Evolutionary conservation across 306 rosid species (phyloP).

Genomic region (Corylus americana): DNA sequence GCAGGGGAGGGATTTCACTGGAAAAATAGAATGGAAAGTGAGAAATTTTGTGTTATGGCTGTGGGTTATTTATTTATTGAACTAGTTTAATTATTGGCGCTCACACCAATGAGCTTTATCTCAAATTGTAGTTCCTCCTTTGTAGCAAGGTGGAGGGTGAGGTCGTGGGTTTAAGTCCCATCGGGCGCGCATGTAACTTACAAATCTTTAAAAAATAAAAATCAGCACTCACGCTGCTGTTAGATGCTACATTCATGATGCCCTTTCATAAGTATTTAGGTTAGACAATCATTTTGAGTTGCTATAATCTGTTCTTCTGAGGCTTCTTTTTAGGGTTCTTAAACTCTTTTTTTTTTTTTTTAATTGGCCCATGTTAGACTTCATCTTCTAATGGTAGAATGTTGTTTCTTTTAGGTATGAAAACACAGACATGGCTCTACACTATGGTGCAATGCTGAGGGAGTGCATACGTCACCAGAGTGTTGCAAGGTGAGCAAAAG

Average conservation of each 20-base stretch:
- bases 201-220: too few species aligned
- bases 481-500: slow-evolving; percentile 79
- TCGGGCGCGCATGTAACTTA: too few species aligned
- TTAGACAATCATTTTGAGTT: background rate
- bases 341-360: slow-evolving; percentile 24
- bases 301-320: background rate
- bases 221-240: background rate
- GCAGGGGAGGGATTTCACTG: too few species aligned
- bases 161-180: too few species aligned
- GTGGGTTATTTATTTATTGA: background rate
- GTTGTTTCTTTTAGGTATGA: slow-evolving; percentile 57
- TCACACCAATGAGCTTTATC: too few species aligned
- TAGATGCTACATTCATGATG: background rate
- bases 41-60: background rate
- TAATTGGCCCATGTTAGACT: background rate
- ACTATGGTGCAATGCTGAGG: slow-evolving; percentile 96
- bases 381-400: slow-evolving; percentile 9
- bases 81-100: background rate
- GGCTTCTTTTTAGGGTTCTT: background rate
- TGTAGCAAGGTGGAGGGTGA: too few species aligned
- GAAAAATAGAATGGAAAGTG: background rate
- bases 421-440: slow-evolving; percentile 92
- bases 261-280: background rate
- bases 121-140: too few species aligned
- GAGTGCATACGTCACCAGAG: slow-evolving; percentile 98